Percentiles rank a stretch among this genome's conserved stretches.
phyloP scores from a whole-genome alignment of 306 rosid genomes.

The Abrus pulchellus region DNA sequence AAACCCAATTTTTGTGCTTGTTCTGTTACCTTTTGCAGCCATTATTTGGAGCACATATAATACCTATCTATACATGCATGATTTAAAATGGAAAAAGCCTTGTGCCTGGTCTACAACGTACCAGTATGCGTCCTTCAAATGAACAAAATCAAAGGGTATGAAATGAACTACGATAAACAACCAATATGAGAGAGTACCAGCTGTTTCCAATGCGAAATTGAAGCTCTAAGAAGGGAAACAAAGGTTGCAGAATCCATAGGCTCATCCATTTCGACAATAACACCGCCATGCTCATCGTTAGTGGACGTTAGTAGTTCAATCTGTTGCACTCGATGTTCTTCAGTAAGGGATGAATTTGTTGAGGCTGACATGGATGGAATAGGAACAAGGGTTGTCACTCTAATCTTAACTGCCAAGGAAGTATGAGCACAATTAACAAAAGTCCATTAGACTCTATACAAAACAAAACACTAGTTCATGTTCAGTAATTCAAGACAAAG shows the following conservation, averaged over 20 bases:
- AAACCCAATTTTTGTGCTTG: not conserved
- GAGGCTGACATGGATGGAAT: conserved; percentile 42
- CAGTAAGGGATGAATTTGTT: conserved; percentile 39
- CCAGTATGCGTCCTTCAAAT: not conserved
- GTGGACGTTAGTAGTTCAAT: conserved; percentile 60
- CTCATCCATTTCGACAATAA: conserved; percentile 68
- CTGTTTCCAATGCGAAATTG: conserved; percentile 77
- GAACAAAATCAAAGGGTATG: not conserved
- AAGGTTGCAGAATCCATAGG: conserved; percentile 66
- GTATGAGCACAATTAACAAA: not conserved
- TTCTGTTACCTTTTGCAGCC: conserved; percentile 1
- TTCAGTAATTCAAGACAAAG: conserved; percentile 13
- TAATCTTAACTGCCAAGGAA: conserved; percentile 40
- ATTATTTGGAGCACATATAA: not conserved
- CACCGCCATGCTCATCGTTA: conserved; percentile 76
- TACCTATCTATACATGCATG: conserved; percentile 23
- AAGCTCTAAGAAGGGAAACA: conserved; percentile 63
- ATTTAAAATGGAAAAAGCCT: conserved; percentile 15
- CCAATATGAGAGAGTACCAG: conserved; percentile 61
- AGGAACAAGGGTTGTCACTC: conserved; percentile 31
- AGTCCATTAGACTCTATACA: not conserved
- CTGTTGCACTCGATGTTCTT: conserved; percentile 51
- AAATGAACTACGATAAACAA: not conserved
- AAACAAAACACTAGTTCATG: not conserved
- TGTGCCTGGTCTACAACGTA: not conserved